phyloP scores from a whole-genome alignment of 2,329 filamentous ascomycete genomes.

The Calonectria naviculata region DNA sequence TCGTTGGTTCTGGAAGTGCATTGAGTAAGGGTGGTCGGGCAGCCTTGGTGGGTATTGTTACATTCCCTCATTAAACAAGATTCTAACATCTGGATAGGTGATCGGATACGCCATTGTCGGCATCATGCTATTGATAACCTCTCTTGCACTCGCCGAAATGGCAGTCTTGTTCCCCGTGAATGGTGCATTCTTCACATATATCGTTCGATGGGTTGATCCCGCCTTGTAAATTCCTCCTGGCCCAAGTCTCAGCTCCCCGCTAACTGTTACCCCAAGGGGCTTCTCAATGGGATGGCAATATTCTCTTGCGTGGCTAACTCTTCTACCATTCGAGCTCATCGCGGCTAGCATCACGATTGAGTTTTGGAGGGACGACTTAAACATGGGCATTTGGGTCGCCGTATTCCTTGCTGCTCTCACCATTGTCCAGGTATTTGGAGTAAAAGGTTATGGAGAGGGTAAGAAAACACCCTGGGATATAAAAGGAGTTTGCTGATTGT shows the following conservation, averaged over 20 bases:
- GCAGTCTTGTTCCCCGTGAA: slow-evolving; percentile 70
- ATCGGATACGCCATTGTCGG: slow-evolving; percentile 59
- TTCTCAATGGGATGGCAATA: slow-evolving; percentile 58
- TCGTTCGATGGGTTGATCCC: slow-evolving; percentile 68
- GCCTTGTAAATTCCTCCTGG: slow-evolving; percentile 46
- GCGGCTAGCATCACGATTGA: slow-evolving; percentile 59
- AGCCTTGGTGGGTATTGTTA: slow-evolving; percentile 26
- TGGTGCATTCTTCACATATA: slow-evolving; percentile 70
- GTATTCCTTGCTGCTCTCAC: slow-evolving; percentile 60
- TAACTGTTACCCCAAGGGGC: slow-evolving; percentile 44
- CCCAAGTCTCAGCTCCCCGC: not conserved
- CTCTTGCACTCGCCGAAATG: slow-evolving; percentile 66
- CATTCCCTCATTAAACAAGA: too few relatives aligned
- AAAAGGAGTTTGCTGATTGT: not conserved
- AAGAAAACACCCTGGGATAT: not conserved
- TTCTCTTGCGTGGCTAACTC: slow-evolving; percentile 56
- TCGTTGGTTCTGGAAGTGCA: slow-evolving; percentile 66
- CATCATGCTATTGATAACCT: slow-evolving; percentile 44
- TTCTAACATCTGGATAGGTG: not conserved
- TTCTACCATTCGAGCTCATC: slow-evolving; percentile 59
- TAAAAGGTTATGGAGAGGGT: slow-evolving; percentile 59
- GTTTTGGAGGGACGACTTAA: slow-evolving; percentile 59
- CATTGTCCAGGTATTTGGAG: slow-evolving; percentile 63
- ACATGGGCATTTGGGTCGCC: slow-evolving; percentile 61
- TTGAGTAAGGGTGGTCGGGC: slow-evolving; percentile 59